Conservation (phyloP, 768 basidiomycete genomes). For the Termitomyces sp. region DNA sequence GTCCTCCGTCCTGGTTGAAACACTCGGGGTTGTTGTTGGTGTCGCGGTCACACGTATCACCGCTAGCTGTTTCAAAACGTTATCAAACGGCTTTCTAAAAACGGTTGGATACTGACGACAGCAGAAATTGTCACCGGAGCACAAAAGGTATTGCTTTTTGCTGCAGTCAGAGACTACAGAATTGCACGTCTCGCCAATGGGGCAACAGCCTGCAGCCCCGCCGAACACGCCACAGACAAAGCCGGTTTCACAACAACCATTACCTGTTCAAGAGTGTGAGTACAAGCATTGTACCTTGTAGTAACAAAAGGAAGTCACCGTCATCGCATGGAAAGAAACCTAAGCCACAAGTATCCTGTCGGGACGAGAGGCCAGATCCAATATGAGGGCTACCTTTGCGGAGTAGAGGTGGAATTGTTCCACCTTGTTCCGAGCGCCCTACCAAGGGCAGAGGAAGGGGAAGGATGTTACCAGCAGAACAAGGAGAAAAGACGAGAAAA, state of each 20-base stretch:
- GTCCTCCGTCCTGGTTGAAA: too few species aligned
- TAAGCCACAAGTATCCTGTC: background rate
- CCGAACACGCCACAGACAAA: background rate
- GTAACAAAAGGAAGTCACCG: background rate
- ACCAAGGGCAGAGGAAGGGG: background rate
- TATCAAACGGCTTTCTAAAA: too few species aligned
- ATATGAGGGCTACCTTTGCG: background rate
- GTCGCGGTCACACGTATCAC: too few species aligned
- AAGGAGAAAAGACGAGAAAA: background rate
- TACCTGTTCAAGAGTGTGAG: too few species aligned
- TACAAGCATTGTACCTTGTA: background rate
- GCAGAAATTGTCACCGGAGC: background rate
- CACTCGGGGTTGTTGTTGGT: too few species aligned
- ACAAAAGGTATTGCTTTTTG: background rate
- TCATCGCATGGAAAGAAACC: slow-evolving; percentile 10
- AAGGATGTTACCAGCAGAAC: background rate
- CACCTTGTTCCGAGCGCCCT: background rate
- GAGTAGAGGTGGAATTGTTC: slow-evolving; percentile 5
- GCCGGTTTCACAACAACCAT: too few species aligned
- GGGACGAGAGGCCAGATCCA: background rate
- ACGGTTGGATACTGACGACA: background rate
- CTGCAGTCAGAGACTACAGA: background rate
- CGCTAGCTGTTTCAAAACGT: too few species aligned
- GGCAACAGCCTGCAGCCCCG: background rate
- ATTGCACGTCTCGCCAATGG: background rate